These are phyloP conservation scores for Priceomyces castillae DNA, from an alignment of 805 yeast genomes.

Conservation along the genomic window DNA sequence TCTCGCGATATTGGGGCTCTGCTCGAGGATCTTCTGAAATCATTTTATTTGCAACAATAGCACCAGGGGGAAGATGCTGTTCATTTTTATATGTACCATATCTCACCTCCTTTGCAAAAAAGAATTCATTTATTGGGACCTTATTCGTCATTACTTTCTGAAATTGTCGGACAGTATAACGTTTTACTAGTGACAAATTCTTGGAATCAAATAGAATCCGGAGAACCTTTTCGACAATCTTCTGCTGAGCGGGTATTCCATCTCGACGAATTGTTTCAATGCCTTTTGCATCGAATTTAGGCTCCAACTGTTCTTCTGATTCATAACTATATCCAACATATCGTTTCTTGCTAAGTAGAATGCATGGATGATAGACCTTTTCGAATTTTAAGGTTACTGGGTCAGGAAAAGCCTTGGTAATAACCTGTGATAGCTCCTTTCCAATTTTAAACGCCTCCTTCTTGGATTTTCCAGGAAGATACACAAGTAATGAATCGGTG, in stretches of 20 bases:
- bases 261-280: conserved; percentile 93
- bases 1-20: conserved; percentile 83
- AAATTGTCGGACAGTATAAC: conserved; percentile 65
- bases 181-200: conserved; percentile 69
- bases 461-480: conserved; percentile 77
- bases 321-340: conserved; percentile 88
- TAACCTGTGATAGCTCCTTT: conserved; percentile 56
- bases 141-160: conserved; percentile 58
- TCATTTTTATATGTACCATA: conserved; percentile 79
- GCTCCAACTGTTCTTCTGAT: conserved; percentile 46
- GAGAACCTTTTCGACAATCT: conserved; percentile 69
- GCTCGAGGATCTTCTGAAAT: conserved; percentile 64
- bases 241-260: conserved; percentile 90
- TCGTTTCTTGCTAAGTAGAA: conserved; percentile 76
- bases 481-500: conserved; percentile 90
- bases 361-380: conserved; percentile 86
- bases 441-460: conserved; percentile 80
- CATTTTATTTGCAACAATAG: conserved; percentile 66
- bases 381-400: conserved; percentile 87
- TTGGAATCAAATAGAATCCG: conserved; percentile 67
- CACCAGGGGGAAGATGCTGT: conserved; percentile 84
- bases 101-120: conserved; percentile 88
- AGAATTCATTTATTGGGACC: conserved; percentile 74
- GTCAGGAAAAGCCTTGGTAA: conserved; percentile 68
- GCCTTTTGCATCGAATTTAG: conserved; percentile 92